Evolutionary conservation across 2,329 filamentous ascomycete genomes (phyloP), one percentile per base, ranked within the genome.

Genomic region (Beauveria medogensis): DNA sequence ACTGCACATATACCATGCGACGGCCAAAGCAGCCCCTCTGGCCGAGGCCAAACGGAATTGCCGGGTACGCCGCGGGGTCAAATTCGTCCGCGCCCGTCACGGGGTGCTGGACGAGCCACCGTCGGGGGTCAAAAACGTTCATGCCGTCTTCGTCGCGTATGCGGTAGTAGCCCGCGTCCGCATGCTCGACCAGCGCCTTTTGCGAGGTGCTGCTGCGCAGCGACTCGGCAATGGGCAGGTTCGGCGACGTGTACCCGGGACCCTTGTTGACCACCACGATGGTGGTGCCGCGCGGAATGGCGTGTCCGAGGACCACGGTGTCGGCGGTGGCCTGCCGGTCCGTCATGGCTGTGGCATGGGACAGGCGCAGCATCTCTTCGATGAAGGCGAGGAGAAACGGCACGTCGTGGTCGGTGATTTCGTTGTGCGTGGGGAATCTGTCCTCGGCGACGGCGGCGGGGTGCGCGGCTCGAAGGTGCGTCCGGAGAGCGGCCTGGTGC

Each of bases 371-470:
- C 1, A 67, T 64, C 61, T 76, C 72, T 56, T 73, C 70, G 41
- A 72, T 64, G 9, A 67, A 62, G 18, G 71, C 71, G 57, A 72
- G 70, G 5, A 73, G 67, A 61, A 71, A 72, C 2, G 68, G 68
- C 3, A 70, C 58, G 3, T 61, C 56, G 6, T 62, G 34, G 3
- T 44, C 44, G 0, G 62, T 56, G 18, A 73, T 67, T 62, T 73
- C 71, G 2, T 61, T n/a, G 20, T 63, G 65, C 0, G 65, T 65
- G 1, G 71, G 71, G 10, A 59, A 47, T 3, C 70, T 65, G 2
- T 48, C 24, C 9, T 62, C 67, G 0, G 34, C 47, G 0, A 55
- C 28, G 0, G 70, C 70, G 1, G 53, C 48, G 22, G 63, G 41
- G 12, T 63, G 57, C 0, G 68, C 68, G 0, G 54, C 48, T 2